These are phyloP conservation scores for Scheffersomyces amazonensis DNA, from an alignment of 805 yeast genomes.

Conservation along the genomic window DNA sequence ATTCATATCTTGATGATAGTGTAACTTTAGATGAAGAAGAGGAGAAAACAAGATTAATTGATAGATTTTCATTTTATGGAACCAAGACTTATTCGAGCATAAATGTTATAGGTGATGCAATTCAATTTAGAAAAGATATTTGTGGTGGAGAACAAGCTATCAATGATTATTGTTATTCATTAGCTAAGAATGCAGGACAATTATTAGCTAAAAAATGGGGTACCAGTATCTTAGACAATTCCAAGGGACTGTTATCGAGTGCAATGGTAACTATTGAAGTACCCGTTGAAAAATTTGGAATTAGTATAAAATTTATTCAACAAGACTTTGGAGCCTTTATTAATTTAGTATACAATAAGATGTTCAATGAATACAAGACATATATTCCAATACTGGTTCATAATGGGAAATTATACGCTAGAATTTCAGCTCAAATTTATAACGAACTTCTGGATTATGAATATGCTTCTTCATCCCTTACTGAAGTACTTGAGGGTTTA, in stretches of 20 bases:
- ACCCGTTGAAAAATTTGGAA: slow-evolving; percentile 19
- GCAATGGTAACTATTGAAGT: slow-evolving; percentile 44
- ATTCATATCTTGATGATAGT: slow-evolving; percentile 37
- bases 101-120: slow-evolving; percentile 44
- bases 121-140: slow-evolving; percentile 47
- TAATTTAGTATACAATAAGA: slow-evolving; percentile 2
- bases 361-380: slow-evolving; percentile 33
- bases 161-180: slow-evolving; percentile 40
- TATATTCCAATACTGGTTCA: slow-evolving; percentile 47
- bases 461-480: slow-evolving; percentile 40
- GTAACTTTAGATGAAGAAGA: slow-evolving; percentile 18
- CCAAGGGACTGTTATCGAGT: slow-evolving; percentile 30
- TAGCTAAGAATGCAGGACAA: slow-evolving; percentile 45
- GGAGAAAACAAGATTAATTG: slow-evolving; percentile 27
- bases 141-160: slow-evolving; percentile 64
- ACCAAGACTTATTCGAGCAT: slow-evolving; percentile 47
- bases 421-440: slow-evolving; percentile 63
- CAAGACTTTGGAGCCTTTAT: slow-evolving; percentile 4
- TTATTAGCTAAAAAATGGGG: slow-evolving; percentile 39
- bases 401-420: slow-evolving; percentile 22
- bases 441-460: slow-evolving; percentile 54
- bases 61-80: slow-evolving; percentile 51
- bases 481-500: slow-evolving; percentile 14
- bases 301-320: slow-evolving; percentile 5
- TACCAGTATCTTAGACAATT: slow-evolving; percentile 33